Evolutionary conservation across 2,329 filamentous ascomycete species (phyloP), one percentile per base, ranked within the genome.

Genomic region (Epicoccum sorghinum): DNA sequence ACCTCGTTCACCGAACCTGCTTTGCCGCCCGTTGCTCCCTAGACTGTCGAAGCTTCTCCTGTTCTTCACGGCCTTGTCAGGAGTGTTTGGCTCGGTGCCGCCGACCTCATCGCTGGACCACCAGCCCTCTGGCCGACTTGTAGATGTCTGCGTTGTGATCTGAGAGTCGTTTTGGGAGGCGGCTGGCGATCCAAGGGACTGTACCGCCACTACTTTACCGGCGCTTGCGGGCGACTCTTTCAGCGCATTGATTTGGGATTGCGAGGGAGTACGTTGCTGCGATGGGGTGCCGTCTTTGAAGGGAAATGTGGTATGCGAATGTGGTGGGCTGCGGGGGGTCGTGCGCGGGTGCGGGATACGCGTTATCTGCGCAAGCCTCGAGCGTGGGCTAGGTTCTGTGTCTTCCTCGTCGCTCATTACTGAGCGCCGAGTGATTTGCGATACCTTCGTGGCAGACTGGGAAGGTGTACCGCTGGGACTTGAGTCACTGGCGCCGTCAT

Each of bases 61-160:
- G 52, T 50, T 30, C 14, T 60, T 30, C 41, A 60, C 38, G 25
- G 27, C 22, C 23, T 37, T 7, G 33, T 54, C 43, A n/a, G 67
- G 55, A n/a, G 65, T 57, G 51, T 9, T 55, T 60, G 66, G 59
- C 4, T 68, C 69, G 0, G 69, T 72, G 6, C 65, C 70, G 2
- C 61, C 72, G 6, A 75, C 69, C 40, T 76, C 73, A 37, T 76
- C 73, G 1, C 65, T 70, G 7, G 67, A 71, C 73, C 73, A 76
- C 73, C 73, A 76, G 9, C 73, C 72, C 57, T 75, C 73, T 1
- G 73, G 73, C 0, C 72, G 61, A 2, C 63, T 69, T 2, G 66
- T 70, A 3, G 70, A 68, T 5, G 70, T 67, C 33, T 64, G 68
- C 1, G 48, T 58, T 1, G 72, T 74, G 7, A 64, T 55, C 13